These are phyloP conservation scores for Pleurotus giganteus DNA, from an alignment of 768 basidiomycete species.

Conservation along the genomic window DNA sequence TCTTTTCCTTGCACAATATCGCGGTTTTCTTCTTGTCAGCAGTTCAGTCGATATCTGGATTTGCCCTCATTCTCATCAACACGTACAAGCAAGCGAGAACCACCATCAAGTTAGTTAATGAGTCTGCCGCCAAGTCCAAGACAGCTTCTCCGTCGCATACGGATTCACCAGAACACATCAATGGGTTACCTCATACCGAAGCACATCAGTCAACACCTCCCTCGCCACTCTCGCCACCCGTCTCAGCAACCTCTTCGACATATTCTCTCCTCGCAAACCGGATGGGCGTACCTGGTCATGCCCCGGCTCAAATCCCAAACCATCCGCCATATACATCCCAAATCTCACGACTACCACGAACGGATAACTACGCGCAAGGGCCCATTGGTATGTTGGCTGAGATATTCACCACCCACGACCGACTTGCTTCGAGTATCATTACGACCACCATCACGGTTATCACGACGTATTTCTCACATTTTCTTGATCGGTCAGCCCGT, in stretches of 20 bases:
- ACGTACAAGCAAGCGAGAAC: conserved; percentile 62
- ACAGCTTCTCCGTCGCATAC: conserved; percentile 8
- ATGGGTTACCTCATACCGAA: conserved; percentile 9
- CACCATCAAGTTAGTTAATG: conserved; percentile 68
- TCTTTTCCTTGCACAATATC: conserved; percentile 48
- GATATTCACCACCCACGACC: conserved; percentile 45
- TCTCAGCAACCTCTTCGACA: conserved; percentile 19
- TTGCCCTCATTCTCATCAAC: conserved; percentile 65
- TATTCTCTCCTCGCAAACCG: conserved; percentile 19
- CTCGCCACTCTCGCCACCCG: conserved; percentile 14
- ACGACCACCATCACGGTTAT: conserved; percentile 47
- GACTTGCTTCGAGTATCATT: conserved; percentile 46
- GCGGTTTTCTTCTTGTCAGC: conserved; percentile 72
- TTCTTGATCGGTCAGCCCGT: conserved; percentile 54
- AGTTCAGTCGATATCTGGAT: conserved; percentile 68
- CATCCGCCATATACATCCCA: too few relatives aligned
- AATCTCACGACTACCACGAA: not conserved
- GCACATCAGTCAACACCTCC: conserved; percentile 1
- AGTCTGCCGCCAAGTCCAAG: conserved; percentile 24
- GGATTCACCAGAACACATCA: not conserved
- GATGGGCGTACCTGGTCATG: not conserved
- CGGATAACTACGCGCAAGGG: conserved; percentile 37
- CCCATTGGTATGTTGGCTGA: conserved; percentile 46
- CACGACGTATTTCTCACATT: conserved; percentile 44
- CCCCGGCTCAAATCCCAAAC: not conserved